Conservation (phyloP, 2,329 filamentous ascomycete species). For the Apiospora phragmitis region DNA sequence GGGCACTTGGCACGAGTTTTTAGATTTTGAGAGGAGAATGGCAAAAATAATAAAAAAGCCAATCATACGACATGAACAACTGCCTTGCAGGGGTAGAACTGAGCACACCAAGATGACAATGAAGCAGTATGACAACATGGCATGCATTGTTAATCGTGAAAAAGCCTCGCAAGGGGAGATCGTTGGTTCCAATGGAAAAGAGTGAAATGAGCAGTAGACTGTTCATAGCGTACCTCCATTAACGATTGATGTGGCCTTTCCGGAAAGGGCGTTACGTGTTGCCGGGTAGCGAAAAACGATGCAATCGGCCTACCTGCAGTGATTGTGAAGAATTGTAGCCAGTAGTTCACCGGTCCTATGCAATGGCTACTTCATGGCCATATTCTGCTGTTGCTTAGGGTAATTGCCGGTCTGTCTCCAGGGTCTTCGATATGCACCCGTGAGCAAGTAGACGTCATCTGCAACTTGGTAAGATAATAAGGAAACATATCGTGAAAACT, state of each 20-base stretch:
- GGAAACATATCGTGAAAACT: conserved; percentile 12
- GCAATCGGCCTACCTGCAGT: background rate
- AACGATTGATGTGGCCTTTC: background rate
- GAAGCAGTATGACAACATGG: background rate
- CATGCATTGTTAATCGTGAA: background rate
- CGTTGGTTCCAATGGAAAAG: too few relatives aligned
- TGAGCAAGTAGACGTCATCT: conserved; percentile 14
- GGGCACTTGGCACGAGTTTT: background rate
- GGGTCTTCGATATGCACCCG: background rate
- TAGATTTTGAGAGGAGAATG: background rate
- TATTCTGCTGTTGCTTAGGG: background rate
- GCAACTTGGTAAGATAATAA: background rate
- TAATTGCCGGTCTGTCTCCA: background rate
- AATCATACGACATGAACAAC: background rate
- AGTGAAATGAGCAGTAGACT: too few relatives aligned
- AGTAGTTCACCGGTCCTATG: background rate
- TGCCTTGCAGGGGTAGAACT: background rate
- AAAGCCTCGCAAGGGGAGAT: background rate
- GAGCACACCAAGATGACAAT: background rate
- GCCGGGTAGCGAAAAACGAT: too few relatives aligned
- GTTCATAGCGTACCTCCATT: too few relatives aligned
- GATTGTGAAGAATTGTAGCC: background rate
- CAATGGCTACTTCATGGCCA: background rate
- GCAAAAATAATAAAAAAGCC: background rate
- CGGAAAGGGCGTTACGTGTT: background rate